These are phyloP conservation scores for Warburgia ugandensis DNA, from an alignment of 164 flowering plant species.

Conservation along the genomic window DNA sequence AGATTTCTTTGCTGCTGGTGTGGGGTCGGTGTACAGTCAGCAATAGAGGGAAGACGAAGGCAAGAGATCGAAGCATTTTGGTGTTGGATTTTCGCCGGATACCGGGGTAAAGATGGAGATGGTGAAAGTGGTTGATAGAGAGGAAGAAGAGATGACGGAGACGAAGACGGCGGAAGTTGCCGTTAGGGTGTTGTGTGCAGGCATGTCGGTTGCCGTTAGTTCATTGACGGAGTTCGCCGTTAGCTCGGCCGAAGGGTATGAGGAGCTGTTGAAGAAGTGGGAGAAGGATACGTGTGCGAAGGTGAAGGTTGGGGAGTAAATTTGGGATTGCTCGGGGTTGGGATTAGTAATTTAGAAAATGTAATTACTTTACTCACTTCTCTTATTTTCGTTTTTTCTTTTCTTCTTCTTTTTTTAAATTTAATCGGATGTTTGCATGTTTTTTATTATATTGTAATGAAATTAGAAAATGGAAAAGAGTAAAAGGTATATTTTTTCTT, in stretches of 20 bases:
- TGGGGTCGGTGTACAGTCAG: conserved; percentile 55
- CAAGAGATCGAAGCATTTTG: conserved; percentile 38
- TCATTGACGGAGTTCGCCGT: conserved; percentile 69
- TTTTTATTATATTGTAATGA: too few species aligned
- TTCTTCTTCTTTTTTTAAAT: too few species aligned
- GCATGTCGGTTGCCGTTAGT: conserved; percentile 77
- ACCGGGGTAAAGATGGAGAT: conserved; percentile 35
- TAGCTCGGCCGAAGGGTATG: conserved; percentile 62
- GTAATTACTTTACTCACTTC: too few species aligned
- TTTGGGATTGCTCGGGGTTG: too few species aligned
- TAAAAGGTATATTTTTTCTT: too few species aligned
- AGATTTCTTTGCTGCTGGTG: conserved; percentile 78
- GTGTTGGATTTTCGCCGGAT: conserved; percentile 20
- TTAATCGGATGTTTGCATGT: too few species aligned
- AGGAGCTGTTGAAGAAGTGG: conserved; percentile 57
- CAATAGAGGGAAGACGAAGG: conserved; percentile 9
- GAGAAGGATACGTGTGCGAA: conserved; percentile 25
- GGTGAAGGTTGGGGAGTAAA: conserved; percentile 1
- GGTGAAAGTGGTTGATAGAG: conserved; percentile 48
- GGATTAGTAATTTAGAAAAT: too few species aligned
- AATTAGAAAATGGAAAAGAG: too few species aligned
- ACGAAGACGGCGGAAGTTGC: conserved; percentile 83
- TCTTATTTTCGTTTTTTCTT: too few species aligned
- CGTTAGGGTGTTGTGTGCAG: conserved; percentile 70
- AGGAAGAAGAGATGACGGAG: conserved; percentile 35